Conservation (phyloP, 768 basidiomycete genomes). For the Pleurotus eryngii region DNA sequence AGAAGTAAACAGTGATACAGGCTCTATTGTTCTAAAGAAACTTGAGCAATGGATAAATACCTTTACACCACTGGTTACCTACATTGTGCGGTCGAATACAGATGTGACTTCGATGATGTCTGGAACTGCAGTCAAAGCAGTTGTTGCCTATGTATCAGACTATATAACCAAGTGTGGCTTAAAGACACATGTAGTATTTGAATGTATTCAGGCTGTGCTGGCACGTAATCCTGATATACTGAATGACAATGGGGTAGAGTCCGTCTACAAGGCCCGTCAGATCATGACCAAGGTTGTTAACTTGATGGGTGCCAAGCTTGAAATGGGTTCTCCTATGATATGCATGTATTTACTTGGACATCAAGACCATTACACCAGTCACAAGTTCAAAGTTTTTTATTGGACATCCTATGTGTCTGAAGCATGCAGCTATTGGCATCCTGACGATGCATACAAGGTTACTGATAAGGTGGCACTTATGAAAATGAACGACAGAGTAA, state of each 20-base stretch:
- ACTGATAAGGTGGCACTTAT: too few relatives aligned
- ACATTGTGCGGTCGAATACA: background rate
- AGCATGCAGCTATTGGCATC: too few relatives aligned
- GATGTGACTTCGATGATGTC: slow-evolving; percentile 11
- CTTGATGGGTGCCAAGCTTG: slow-evolving; percentile 20
- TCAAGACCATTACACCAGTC: slow-evolving; percentile 29
- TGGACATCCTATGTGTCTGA: too few relatives aligned
- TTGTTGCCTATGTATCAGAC: slow-evolving; percentile 24
- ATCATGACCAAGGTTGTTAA: slow-evolving; percentile 27
- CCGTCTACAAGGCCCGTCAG: slow-evolving; percentile 14
- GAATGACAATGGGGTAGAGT: too few relatives aligned
- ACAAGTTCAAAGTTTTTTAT: slow-evolving; percentile 17
- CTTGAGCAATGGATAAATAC: background rate
- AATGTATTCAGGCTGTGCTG: slow-evolving; percentile 16
- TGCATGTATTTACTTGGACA: slow-evolving; percentile 3
- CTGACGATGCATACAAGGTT: too few relatives aligned
- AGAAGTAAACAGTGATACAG: slow-evolving; percentile 22
- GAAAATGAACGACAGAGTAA: background rate
- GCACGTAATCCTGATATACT: slow-evolving; percentile 15
- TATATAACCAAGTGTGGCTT: slow-evolving; percentile 25
- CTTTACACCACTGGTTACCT: background rate
- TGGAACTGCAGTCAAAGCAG: slow-evolving; percentile 23
- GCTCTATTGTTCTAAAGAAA: slow-evolving; percentile 14
- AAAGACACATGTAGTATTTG: slow-evolving; percentile 22
- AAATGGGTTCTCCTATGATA: slow-evolving; percentile 26